Evolutionary conservation across 2,329 filamentous ascomycete species (phyloP), one percentile per base, ranked within the genome.

Genomic region (Pseudocercospora crystallina): DNA sequence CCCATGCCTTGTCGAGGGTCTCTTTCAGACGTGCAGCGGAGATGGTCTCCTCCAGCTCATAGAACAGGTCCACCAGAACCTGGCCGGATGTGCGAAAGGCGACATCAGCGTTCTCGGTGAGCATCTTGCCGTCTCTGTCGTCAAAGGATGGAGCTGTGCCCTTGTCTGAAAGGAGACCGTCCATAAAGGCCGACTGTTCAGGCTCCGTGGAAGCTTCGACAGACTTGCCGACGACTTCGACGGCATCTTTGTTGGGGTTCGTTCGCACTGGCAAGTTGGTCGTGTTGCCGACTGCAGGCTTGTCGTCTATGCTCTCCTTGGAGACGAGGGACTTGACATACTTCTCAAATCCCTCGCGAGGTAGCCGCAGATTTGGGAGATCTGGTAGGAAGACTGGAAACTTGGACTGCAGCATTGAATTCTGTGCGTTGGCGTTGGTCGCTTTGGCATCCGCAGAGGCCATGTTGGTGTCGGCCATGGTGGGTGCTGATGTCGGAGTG

Each of bases 1-100:
- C 58, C 81, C 81, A 85, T 1, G 80, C 75, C 2, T 64, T 52
- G 2, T 74, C 62, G 29, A 84, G 73, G 1, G 78, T 61, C 10
- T 70, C 59, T 5, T 64, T 58, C 1, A 83, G 62, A 1, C 69
- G 60, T 0, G 65, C 60, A 0, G 68, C 67, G 0, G 69, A 65
- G 10, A 75, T 57, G 11, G 66, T 64, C 0, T 75, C 71, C 46
- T 76, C 73, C 0, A 83, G 69, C 51, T 81, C 76, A 31, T 69
- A 68, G 65, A 83, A 83, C 2, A 83, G 69, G 58, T 84, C 78
- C 4, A 83, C 71, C 0, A 83, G 66, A 0, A 70, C 48, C 4
- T 73, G 67, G 2, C 68, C 66, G 0, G 77, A 78, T 1, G 77
- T 78, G 9, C 69, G 61, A 55, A 74, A 72, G 5, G 80, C 73